Conservation (phyloP, 257 asterid genomes). For the Phtheirospermum japonicum region DNA sequence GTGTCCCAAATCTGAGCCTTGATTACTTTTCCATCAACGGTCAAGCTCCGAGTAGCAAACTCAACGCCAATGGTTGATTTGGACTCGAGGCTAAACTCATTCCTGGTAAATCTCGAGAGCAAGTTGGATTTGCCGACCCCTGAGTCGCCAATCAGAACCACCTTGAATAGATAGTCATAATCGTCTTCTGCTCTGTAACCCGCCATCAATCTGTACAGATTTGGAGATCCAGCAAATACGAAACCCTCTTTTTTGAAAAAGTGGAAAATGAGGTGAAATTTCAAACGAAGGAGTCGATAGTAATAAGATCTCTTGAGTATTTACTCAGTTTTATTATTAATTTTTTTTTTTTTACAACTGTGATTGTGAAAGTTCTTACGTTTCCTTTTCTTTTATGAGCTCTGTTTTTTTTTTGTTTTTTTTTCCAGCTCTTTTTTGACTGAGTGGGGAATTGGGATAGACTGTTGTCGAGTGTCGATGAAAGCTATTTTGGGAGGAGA, state of each 20-base stretch:
- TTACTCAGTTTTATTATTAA: background rate
- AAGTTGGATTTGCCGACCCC: slow-evolving; percentile 86
- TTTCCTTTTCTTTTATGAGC: no score
- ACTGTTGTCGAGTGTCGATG: slow-evolving; percentile 2
- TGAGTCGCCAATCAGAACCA: slow-evolving; percentile 81
- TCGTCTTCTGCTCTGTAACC: slow-evolving; percentile 88
- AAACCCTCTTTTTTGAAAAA: no score
- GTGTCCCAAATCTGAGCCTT: slow-evolving; percentile 98
- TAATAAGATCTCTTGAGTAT: background rate
- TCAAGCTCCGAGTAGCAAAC: slow-evolving; percentile 83
- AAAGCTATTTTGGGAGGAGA: background rate
- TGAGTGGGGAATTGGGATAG: slow-evolving; percentile 23
- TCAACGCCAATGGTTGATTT: slow-evolving; percentile 90
- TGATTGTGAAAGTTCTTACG: no score
- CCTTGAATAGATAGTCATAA: slow-evolving; percentile 81
- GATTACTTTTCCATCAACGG: slow-evolving; percentile 70
- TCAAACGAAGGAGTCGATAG: background rate
- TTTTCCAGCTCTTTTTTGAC: background rate
- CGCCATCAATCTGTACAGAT: slow-evolving; percentile 40
- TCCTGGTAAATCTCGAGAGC: slow-evolving; percentile 82
- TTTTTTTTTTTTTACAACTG: no score
- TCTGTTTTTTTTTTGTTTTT: no score
- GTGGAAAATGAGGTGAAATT: slow-evolving; percentile 21
- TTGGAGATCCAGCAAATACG: background rate
- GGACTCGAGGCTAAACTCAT: slow-evolving; percentile 87